These are phyloP conservation scores for Penicillium sp. DNA, from an alignment of 2,329 filamentous ascomycete genomes.

Conservation along the genomic window DNA sequence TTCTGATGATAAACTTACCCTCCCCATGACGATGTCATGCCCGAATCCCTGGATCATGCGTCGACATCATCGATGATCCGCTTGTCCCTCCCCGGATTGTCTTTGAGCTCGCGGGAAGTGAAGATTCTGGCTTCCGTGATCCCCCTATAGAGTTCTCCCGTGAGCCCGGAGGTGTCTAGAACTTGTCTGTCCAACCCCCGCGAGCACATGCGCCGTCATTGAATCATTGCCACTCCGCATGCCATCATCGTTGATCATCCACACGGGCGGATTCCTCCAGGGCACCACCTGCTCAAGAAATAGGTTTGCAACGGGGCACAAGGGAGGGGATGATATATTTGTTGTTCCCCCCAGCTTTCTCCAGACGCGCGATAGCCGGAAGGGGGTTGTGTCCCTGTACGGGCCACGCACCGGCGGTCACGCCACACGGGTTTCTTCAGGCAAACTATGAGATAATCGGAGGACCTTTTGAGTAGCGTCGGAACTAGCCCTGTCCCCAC, in stretches of 20 bases:
- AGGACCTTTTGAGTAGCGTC: constrained; percentile 15
- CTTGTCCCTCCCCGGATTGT: constrained; percentile 18
- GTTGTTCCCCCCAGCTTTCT: constrained; percentile 16
- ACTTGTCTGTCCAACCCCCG: constrained; percentile 1
- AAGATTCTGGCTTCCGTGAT: not conserved
- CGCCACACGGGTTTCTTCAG: constrained; percentile 24
- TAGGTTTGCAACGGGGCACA: not conserved
- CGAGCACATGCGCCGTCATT: too few relatives aligned
- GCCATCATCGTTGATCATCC: constrained; percentile 17
- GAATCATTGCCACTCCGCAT: constrained; percentile 12
- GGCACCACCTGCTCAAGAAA: too few relatives aligned
- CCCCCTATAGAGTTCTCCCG: not conserved
- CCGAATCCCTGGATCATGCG: constrained; percentile 17
- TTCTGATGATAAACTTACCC: constrained; percentile 4
- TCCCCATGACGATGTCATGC: constrained; percentile 22
- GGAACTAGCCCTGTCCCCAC: constrained; percentile 20
- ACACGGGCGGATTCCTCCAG: too few relatives aligned
- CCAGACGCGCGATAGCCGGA: constrained; percentile 25
- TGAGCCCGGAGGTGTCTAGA: not conserved
- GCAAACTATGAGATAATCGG: constrained; percentile 15
- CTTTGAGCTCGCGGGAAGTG: too few relatives aligned
- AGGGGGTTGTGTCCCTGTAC: not conserved
- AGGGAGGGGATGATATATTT: not conserved
- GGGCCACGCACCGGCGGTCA: constrained; percentile 23
- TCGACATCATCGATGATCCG: constrained; percentile 29